Base-by-base conservation (phyloP, 768 basidiomycete species). In the Rhodotorula taiwanensis region DNA sequence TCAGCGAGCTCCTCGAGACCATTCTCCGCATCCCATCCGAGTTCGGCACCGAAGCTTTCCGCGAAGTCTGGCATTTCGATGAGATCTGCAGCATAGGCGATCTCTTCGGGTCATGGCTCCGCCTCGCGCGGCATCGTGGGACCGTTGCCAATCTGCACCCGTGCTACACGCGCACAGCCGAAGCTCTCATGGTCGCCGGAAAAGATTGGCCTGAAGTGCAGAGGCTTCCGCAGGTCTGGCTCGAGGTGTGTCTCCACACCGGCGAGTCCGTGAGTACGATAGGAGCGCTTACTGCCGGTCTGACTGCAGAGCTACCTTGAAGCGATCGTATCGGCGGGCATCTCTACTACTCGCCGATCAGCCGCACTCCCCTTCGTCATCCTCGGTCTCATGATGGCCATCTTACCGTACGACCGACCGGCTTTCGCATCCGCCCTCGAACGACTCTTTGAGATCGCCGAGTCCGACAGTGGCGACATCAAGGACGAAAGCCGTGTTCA, bases 281-380 rank as follows among this genome's bases (percentile, higher is more conserved):
- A 18, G 39, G 3, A 15, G 3, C 25, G 11, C 27, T 50, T 5
- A 13, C 39, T 30, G 15, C 4, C 11, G n/a, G n/a, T n/a, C 5
- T 14, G 15, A 27, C 0, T 2, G 21, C 60, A 69, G 68, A 25
- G 43, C 28, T 61, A 70, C 55, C 55, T 70, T 42, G 52, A 66
- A 18, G 52, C 58, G 10, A 66, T 70, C 61, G 50, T 70, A 9
- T 66, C 69, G 10, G 49, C 58, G 10, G 58, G 61, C 30, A 70
- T 70, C 34, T 70, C 69, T 10, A 60, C 66, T 64, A 70, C 69
- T 5, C 69, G 69, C 33, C 64, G 69, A 1, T 62, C 60, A 5
- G 69, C 69, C 36, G 69, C 61, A 5, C 57, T 70, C 20, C 69
- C 69, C 9, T 66, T 63, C 55, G 54, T 62, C 47, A 66, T 70